Base-by-base conservation (phyloP, 345 rosid species). In the Acer yangbiense region DNA sequence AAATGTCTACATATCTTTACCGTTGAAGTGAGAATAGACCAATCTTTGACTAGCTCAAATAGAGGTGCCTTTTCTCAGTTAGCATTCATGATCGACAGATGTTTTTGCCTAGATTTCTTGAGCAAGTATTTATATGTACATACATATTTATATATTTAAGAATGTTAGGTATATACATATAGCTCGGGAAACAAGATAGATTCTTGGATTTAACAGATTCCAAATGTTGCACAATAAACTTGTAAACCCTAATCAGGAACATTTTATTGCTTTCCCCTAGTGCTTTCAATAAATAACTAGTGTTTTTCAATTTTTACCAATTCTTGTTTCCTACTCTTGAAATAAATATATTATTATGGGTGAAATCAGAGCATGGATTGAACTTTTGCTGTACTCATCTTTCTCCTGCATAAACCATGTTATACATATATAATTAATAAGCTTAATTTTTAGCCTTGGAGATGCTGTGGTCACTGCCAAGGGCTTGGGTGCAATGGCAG, bases 121-220 rank as follows among this genome's bases (percentile, higher is more conserved):
- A 55, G 66, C 64, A 68, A 76, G 72, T 57, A 18, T 25, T 20
- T 21, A 39, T 21, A 39, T 27, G 68, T 69, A 76, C 55, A 68
- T 76, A 44, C n/a, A 23, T 43, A 73, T 18, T 25, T 50, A 23
- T 43, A 73, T 18, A 68, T 46, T 16, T 21, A 2, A 18, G 46
- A 25, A n/a, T 41, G 68, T 44, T 21, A 16, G 46, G 58, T 43
- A 62, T 13, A 7, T 66, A 66, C 39, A 66, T 16, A 21, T 63
- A 41, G 39, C 52, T 32, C 3, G 17, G 39, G 6, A 50, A 72
- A 81, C 32, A 50, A 73, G 71, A 48, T 35, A 69, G 69, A 69
- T 44, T 69, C 73, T 74, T 35, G 74, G 61, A 17, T 70, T 43
- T 57, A 67, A 74, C 65, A 73, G 8, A n/a, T 57, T 55, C 74